Base-by-base conservation (phyloP, 202 grass and related monocot species). In the Schoenoplectus triqueter region DNA sequence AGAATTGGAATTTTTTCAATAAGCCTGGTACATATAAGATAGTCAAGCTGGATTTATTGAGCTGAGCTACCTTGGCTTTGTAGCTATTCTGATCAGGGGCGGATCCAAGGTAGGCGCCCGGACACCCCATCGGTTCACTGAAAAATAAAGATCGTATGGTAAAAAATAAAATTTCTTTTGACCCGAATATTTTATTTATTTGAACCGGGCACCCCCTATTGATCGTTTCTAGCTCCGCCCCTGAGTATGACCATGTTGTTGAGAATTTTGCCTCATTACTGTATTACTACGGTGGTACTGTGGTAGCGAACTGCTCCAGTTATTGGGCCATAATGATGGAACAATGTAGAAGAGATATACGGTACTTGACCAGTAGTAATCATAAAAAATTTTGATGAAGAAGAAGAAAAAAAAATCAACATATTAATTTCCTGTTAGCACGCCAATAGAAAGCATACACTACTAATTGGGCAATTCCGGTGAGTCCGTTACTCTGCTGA, bases 41-140 rank as follows among this genome's bases (percentile, higher is more conserved):
- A 8, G 19, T 78, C 6, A 59, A 78, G 56, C 54, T 78, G 52
- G 54, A 78, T 61, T 78, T 57, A 55, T 57, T 77, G 72, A 76
- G 22, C 52, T 45, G 55, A 61, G 39, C 55, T 79, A 17, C 54
- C 40, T 31, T 61, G 75, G 31, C n/a, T 61, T 60, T 42, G 54
- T 20, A 21, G 60, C 1, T 79, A 79, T 15, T 31, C 31, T 31
- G 31, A n/a, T n/a, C n/a, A n/a, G n/a, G n/a, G n/a, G n/a, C n/a
- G n/a, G n/a, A n/a, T n/a, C n/a, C n/a, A n/a, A n/a, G n/a, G n/a
- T n/a, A n/a, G n/a, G n/a, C n/a, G n/a, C n/a, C n/a, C n/a, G n/a
- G n/a, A n/a, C n/a, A n/a, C n/a, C n/a, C n/a, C n/a, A n/a, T n/a
- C n/a, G n/a, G n/a, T n/a, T n/a, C n/a, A n/a, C n/a, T n/a, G n/a